Evolutionary conservation across 768 basidiomycete species (phyloP).

Genomic region (Russula vinacea): DNA sequence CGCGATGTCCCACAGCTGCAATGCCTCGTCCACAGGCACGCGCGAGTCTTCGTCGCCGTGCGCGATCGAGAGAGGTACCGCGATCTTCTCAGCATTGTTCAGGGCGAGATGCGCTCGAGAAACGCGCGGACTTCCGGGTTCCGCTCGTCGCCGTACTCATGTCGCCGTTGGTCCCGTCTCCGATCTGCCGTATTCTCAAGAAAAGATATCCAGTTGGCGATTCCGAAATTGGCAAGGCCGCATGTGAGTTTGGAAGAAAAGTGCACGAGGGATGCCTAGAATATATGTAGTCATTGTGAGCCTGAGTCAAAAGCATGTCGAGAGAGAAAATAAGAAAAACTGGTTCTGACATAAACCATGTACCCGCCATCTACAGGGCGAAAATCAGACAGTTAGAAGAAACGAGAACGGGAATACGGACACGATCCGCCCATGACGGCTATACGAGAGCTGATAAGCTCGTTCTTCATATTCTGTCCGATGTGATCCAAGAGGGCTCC

Average conservation of each 20-base stretch:
- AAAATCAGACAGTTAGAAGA: not conserved
- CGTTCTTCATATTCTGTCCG: conserved; percentile 35
- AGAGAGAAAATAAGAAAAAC: not conserved
- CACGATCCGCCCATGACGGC: conserved; percentile 46
- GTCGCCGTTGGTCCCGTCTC: conserved; percentile 39
- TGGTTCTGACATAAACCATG: conserved; percentile 23
- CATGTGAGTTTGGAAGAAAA: conserved; percentile 43
- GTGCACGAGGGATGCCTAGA: conserved; percentile 42
- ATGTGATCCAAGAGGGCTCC: conserved; percentile 40
- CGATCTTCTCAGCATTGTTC: conserved; percentile 40
- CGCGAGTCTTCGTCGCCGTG: conserved; percentile 44
- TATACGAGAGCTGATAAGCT: conserved; percentile 40
- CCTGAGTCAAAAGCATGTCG: not conserved
- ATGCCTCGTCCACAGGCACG: conserved; percentile 42
- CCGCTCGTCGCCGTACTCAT: conserved; percentile 44
- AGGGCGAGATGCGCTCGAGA: conserved; percentile 42
- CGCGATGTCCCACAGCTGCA: conserved; percentile 40
- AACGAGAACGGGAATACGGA: conserved; percentile 25
- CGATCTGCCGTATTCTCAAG: conserved; percentile 43
- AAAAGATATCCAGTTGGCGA: conserved; percentile 42
- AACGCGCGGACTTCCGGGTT: conserved; percentile 40
- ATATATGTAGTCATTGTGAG: not conserved
- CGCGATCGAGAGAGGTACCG: conserved; percentile 41
- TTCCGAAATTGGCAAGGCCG: conserved; percentile 43
- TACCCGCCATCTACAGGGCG: conserved; percentile 21